Conservation (phyloP, 2,329 filamentous ascomycete species). For the Xylariaceae sp. region DNA sequence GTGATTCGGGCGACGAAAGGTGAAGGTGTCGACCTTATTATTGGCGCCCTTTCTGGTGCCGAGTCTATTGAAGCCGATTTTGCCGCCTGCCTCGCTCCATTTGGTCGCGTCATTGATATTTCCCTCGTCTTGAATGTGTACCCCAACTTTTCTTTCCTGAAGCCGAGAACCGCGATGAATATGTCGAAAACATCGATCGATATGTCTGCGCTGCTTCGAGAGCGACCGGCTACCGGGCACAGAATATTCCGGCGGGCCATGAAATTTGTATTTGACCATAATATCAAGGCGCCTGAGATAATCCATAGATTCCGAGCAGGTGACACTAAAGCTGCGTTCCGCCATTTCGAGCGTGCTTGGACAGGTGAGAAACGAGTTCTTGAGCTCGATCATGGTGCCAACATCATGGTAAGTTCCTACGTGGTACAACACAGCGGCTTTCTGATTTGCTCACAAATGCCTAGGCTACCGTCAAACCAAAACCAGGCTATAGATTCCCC, state of each 20-base stretch:
- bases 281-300: neutral
- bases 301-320: neutral
- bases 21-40: constrained; percentile 1
- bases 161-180: no score
- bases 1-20: neutral
- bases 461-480: constrained; percentile 4
- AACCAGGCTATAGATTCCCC: no score
- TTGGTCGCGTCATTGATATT: neutral
- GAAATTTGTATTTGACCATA: neutral
- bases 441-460: neutral
- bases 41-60: neutral
- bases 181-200: no score
- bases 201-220: no score
- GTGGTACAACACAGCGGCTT: no score
- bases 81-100: neutral
- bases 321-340: neutral
- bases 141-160: no score
- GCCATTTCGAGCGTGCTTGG: neutral
- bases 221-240: no score
- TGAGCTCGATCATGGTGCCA: neutral
- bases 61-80: neutral
- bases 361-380: neutral
- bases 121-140: neutral
- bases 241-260: neutral
- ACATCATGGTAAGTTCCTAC: no score